Evolutionary conservation across 306 rosid genomes (phyloP).

Genomic region (Pyrus communis): DNA sequence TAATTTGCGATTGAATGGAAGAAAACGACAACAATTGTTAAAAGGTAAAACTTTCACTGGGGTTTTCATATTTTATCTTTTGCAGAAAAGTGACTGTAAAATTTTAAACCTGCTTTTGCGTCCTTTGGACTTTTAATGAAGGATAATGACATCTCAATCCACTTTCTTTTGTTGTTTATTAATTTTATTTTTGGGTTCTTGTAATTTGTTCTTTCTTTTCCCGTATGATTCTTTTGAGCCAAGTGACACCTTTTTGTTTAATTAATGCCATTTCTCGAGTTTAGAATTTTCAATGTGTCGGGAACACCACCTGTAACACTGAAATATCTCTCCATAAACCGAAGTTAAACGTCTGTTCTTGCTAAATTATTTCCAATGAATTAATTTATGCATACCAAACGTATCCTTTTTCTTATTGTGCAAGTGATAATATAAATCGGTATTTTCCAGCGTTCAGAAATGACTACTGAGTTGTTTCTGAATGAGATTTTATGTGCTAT

Average conservation of each 20-base stretch:
- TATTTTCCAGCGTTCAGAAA: not conserved
- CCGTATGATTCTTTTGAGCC: not conserved
- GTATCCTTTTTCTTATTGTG: not conserved
- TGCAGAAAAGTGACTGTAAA: not conserved
- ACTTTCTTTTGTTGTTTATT: not conserved
- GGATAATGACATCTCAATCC: slow-evolving; percentile 4
- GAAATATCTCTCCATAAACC: not conserved
- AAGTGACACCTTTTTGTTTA: not conserved
- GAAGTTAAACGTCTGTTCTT: not conserved
- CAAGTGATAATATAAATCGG: not conserved
- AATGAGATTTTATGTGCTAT: not conserved
- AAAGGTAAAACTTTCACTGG: slow-evolving; percentile 1
- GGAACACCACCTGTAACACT: no score
- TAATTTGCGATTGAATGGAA: slow-evolving; percentile 8
- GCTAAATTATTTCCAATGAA: not conserved
- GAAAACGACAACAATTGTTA: slow-evolving; percentile 25
- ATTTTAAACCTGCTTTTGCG: not conserved
- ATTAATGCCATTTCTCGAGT: not conserved
- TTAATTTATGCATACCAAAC: not conserved
- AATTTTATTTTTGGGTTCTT: not conserved
- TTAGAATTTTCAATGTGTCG: not conserved
- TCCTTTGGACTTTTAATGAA: slow-evolving; percentile 4
- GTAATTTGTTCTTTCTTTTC: not conserved
- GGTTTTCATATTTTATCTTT: not conserved
- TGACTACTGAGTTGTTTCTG: not conserved